These are phyloP conservation scores for Brassica napus DNA, from an alignment of 345 rosid genomes.

Conservation along the genomic window DNA sequence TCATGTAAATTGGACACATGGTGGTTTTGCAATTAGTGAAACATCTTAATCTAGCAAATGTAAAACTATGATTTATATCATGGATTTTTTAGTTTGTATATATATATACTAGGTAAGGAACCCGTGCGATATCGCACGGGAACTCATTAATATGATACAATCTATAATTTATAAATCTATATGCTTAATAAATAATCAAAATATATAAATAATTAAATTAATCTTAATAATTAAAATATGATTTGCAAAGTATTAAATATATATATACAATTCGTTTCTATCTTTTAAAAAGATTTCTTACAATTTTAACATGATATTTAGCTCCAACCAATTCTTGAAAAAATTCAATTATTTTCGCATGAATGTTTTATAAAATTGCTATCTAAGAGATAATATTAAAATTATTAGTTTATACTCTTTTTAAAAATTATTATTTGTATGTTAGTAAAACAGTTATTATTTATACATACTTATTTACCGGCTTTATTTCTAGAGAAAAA, in stretches of 20 bases:
- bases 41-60: not conserved
- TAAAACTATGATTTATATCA: not conserved
- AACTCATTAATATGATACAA: not conserved
- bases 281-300: not conserved
- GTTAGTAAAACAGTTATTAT: not conserved
- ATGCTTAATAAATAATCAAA: too few relatives aligned
- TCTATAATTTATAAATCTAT: not conserved
- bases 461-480: not conserved
- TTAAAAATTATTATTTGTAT: too few relatives aligned
- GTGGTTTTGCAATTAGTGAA: not conserved
- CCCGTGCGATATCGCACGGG: not conserved
- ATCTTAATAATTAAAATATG: too few relatives aligned
- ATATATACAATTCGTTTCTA: not conserved
- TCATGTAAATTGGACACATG: not conserved
- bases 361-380: too few relatives aligned
- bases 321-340: not conserved
- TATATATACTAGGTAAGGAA: too few relatives aligned
- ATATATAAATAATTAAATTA: too few relatives aligned
- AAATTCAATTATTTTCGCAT: not conserved
- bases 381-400: too few relatives aligned
- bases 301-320: not conserved
- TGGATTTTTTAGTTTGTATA: not conserved
- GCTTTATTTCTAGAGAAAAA: not conserved
- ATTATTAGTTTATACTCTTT: too few relatives aligned
- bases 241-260: not conserved